A percentile compares a stretch with the other conserved stretches of the same genome.
Conservation (phyloP, 176 grass and related monocot genomes). For the Coix lacrymajobi region DNA sequence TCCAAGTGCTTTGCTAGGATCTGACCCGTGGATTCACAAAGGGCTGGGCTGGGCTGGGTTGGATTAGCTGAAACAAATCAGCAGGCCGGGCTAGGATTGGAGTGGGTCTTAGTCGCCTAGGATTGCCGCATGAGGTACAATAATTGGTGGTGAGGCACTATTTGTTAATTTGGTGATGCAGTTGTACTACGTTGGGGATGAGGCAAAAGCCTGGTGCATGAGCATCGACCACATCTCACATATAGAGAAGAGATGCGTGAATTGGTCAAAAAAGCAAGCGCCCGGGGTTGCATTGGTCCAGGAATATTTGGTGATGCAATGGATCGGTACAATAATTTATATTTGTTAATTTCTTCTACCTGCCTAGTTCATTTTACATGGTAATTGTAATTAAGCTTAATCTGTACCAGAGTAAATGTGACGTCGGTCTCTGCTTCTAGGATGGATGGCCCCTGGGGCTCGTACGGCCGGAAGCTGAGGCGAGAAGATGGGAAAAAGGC, state of each 20-base stretch:
- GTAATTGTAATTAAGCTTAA: background rate
- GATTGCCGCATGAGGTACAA: no score
- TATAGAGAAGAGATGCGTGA: background rate
- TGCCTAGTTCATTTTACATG: background rate
- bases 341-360: background rate
- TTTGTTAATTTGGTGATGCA: no score
- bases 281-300: background rate
- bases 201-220: background rate
- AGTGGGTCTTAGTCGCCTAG: no score
- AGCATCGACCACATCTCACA: background rate
- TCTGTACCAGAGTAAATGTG: background rate
- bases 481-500: constrained; percentile 2
- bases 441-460: background rate
- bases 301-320: constrained; percentile 26
- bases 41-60: no score
- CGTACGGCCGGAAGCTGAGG: background rate
- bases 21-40: no score
- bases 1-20: no score
- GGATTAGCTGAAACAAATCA: no score
- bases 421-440: background rate
- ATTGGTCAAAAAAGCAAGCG: constrained; percentile 8
- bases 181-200: background rate
- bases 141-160: no score
- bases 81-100: no score
- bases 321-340: background rate